Conservation (phyloP, 73 alveolate genomes). For the Paraurostyla sp. region DNA sequence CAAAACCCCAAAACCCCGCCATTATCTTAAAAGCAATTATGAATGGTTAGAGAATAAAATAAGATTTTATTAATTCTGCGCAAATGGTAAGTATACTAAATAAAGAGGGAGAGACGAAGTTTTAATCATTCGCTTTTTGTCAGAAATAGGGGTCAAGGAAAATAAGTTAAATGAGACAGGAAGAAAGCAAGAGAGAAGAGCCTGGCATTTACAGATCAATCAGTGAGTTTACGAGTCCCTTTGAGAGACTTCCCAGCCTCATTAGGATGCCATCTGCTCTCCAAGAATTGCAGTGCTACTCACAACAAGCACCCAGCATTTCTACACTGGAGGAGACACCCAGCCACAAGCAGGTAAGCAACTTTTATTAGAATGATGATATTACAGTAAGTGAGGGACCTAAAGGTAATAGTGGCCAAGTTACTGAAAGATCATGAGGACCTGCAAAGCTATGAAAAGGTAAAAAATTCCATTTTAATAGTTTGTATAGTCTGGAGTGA, state of each 20-base stretch:
- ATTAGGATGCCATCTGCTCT: conserved; percentile 15
- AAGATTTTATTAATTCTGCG: conserved; percentile 29
- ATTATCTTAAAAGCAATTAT: neutral
- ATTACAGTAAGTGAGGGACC: neutral
- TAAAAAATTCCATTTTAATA: neutral
- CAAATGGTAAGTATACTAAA: conserved; percentile 49
- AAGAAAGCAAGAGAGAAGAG: neutral
- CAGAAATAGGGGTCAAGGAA: conserved; percentile 31
- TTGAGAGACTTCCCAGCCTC: conserved; percentile 22
- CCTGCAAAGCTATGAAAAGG: conserved; percentile 17
- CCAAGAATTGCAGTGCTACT: conserved; percentile 9
- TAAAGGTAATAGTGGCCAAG: neutral
- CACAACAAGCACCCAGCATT: neutral
- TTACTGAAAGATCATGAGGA: conserved; percentile 3
- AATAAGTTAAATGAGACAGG: neutral
- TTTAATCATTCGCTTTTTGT: conserved; percentile 29
- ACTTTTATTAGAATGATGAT: neutral
- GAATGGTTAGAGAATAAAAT: neutral
- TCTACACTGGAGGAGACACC: neutral
- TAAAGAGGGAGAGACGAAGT: neutral
- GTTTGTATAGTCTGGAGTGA: conserved; percentile 46
- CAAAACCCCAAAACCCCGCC: conserved; percentile 46
- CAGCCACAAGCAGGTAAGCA: neutral
- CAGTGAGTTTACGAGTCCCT: conserved; percentile 10
- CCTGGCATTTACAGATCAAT: neutral